Base-by-base conservation (phyloP, 768 basidiomycete species). In the Termitomyces sp. region DNA sequence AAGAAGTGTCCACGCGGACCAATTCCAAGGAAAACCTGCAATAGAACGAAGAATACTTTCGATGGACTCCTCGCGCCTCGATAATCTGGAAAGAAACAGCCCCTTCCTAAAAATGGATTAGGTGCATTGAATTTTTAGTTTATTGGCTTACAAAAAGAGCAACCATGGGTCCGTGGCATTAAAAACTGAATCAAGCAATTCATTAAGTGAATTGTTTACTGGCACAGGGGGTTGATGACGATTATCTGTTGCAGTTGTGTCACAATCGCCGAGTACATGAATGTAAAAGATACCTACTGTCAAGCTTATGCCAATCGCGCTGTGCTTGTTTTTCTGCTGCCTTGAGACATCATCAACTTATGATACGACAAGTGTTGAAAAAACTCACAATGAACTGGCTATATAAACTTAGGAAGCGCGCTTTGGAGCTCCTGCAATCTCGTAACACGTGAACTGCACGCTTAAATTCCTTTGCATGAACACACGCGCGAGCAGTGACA, bases 1-100 rank as follows among this genome's bases (percentile, higher is more conserved):
- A n/a, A 98, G 76, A 44, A 93, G 79, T 8, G 81, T 74, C 94
- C 94, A 98, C n/a, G 85, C 76, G 28, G 90, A 89, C 94, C 95
- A 98, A 67, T 98, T 98, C 86, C 92, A 98, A 13, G 90, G 88
- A 65, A 87, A 92, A 5, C 79, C 79, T 38, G 80, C 78, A 44
- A 96, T 86, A 13, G 93, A 94, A 35, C 84, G 72, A 18, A 97
- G 75, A 14, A 84, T 81, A 62, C 77, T 80, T 67, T 95, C 93
- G 13, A 96, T 89, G 1, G 96, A 93, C 67, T 93, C 90, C 59
- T 92, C 86, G 26, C 93, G 82, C 59, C 90, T 80, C 48, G 84
- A 84, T 50, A 95, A 74, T 13, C 92, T 86, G 46, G 84, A 85
- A 54, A 96, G 81, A 61, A 97, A 86, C 4, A 98, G 72, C 0